These are phyloP conservation scores for Camelina neglecta DNA, from an alignment of 345 rosid species.

Conservation along the genomic window DNA sequence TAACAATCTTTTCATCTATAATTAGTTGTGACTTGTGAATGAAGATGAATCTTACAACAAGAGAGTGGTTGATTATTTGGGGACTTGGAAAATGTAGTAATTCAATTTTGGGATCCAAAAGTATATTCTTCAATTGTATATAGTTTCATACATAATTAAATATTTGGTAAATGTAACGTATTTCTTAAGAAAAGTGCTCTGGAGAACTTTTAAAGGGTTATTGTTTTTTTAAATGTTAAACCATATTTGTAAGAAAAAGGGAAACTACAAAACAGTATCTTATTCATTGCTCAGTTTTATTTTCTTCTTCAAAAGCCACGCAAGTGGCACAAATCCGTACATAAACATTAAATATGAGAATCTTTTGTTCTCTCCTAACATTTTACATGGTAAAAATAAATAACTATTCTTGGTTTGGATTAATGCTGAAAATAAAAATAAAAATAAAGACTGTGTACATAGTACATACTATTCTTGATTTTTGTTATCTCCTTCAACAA, in stretches of 20 bases:
- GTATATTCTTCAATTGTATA: background rate
- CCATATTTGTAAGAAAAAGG: constrained; percentile 23
- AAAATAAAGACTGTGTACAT: too few species aligned
- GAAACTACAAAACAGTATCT: constrained; percentile 13
- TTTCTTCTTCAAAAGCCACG: constrained; percentile 30
- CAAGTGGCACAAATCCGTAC: constrained; percentile 40
- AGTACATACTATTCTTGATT: too few species aligned
- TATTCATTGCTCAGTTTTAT: constrained; percentile 16
- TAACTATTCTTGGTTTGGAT: background rate
- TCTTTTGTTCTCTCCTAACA: constrained; percentile 28
- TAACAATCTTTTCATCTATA: background rate
- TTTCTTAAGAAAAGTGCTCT: constrained; percentile 38
- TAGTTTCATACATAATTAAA: constrained; percentile 9
- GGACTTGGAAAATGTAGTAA: background rate
- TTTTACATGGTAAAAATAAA: background rate
- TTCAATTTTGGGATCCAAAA: constrained; percentile 14
- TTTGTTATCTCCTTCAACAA: too few species aligned
- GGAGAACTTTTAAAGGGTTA: constrained; percentile 25
- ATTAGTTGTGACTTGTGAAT: too few species aligned
- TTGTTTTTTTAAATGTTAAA: constrained; percentile 22
- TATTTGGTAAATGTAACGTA: constrained; percentile 29
- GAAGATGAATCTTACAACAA: background rate
- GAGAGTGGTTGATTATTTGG: background rate
- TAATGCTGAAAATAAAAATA: background rate
- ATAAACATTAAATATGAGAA: constrained; percentile 28